Evolutionary conservation across 2,329 filamentous ascomycete species (phyloP).

Genomic region (Neofusicoccum kwambonambiense): DNA sequence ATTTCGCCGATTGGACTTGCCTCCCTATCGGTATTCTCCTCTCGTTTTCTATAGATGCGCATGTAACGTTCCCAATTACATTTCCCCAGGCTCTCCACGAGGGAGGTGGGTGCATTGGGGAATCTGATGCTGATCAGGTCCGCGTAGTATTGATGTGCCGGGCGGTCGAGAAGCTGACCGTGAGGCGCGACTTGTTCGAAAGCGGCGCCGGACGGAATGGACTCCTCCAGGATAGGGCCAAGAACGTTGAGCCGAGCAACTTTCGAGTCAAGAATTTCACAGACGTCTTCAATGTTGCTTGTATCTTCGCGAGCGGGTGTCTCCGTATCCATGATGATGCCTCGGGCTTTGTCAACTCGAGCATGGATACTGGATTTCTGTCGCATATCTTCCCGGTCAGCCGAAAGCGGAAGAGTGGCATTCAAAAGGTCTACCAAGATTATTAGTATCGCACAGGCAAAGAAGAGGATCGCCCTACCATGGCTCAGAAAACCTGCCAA

Average conservation of each 20-base stretch:
- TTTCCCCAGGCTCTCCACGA: constrained; percentile 22
- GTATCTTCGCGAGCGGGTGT: not conserved
- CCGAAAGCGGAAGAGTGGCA: not conserved
- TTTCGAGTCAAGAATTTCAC: not conserved
- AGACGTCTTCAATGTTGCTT: not conserved
- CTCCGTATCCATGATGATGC: not conserved
- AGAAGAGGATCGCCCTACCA: not conserved
- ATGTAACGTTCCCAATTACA: constrained; percentile 26
- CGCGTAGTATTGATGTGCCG: constrained; percentile 24
- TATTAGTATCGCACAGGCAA: not conserved
- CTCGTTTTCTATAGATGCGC: constrained; percentile 23
- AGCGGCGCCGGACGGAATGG: not conserved
- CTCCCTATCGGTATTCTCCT: constrained; percentile 1
- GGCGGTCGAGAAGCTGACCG: constrained; percentile 2
- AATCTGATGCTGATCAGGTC: constrained; percentile 23
- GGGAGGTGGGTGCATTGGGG: constrained; percentile 17
- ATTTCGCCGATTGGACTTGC: not conserved
- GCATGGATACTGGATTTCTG: not conserved
- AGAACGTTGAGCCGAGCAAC: constrained; percentile 15
- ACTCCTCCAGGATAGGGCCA: constrained; percentile 15
- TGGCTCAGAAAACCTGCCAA: constrained; percentile 11
- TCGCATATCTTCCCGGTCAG: not conserved
- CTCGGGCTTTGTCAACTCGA: not conserved
- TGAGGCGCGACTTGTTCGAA: constrained; percentile 6
- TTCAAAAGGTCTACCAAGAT: not conserved